Conservation (phyloP, 805 yeast genomes). For the Candida qinlingensis region DNA sequence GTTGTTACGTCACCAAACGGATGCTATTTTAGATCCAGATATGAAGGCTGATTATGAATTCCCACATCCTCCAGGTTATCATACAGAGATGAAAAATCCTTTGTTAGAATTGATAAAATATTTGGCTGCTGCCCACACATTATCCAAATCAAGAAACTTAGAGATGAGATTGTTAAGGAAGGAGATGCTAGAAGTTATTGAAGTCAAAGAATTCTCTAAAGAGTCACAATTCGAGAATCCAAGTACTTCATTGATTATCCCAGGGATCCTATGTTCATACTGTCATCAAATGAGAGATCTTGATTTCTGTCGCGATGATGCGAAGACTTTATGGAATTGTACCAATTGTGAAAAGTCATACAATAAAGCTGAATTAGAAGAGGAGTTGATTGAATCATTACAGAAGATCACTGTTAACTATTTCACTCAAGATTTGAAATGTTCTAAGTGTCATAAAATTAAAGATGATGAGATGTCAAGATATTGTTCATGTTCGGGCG, state of each 20-base stretch:
- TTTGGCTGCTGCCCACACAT: constrained; percentile 63
- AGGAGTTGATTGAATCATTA: constrained; percentile 63
- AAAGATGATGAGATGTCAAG: constrained; percentile 63
- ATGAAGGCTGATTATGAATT: constrained; percentile 61
- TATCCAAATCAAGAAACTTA: constrained; percentile 57
- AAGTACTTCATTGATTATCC: constrained; percentile 58
- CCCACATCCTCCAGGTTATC: constrained; percentile 75
- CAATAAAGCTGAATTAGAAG: constrained; percentile 71
- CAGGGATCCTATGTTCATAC: constrained; percentile 69
- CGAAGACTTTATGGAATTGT: constrained; percentile 49
- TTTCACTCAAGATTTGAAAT: constrained; percentile 74
- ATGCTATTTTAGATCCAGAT: constrained; percentile 62
- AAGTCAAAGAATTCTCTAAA: constrained; percentile 77
- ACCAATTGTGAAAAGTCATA: constrained; percentile 58
- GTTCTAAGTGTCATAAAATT: constrained; percentile 68
- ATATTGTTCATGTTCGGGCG: constrained; percentile 86
- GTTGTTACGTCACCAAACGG: constrained; percentile 64
- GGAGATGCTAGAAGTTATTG: constrained; percentile 66
- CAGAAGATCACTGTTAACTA: constrained; percentile 51
- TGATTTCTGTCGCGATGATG: constrained; percentile 74
- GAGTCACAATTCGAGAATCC: constrained; percentile 74
- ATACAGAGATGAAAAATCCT: constrained; percentile 56
- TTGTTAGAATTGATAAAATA: constrained; percentile 74
- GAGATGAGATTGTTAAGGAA: constrained; percentile 75
- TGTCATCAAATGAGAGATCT: constrained; percentile 73